A percentile compares a stretch with the other conserved stretches of the same genome.
phyloP scores from a whole-genome alignment of 148 eudicot species.

The Vaccinium macrocarpon region DNA sequence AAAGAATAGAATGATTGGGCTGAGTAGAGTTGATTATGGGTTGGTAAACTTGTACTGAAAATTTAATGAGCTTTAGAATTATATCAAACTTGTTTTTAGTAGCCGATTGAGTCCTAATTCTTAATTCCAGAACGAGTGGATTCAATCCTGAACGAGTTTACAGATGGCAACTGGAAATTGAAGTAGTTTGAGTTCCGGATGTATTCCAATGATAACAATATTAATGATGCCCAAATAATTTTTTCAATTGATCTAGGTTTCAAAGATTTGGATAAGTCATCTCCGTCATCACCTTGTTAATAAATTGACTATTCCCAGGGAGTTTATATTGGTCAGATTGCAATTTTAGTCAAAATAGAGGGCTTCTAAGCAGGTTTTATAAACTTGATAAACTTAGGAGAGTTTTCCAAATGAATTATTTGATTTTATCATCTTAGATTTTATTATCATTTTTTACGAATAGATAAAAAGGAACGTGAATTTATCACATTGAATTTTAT shows the following conservation, averaged over 20 bases:
- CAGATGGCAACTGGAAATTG: background rate
- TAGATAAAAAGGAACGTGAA: no score
- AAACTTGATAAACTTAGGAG: no score
- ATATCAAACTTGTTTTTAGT: background rate
- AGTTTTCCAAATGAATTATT: no score
- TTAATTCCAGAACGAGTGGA: no score
- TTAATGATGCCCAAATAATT: no score
- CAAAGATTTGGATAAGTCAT: background rate
- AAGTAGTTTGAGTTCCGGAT: background rate
- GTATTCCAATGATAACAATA: background rate
- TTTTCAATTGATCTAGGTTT: background rate
- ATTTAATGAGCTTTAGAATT: no score
- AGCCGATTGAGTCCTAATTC: background rate
- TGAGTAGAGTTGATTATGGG: no score
- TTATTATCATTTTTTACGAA: no score
- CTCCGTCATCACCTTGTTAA: background rate
- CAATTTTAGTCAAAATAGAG: background rate
- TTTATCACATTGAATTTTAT: no score
- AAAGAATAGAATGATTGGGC: background rate
- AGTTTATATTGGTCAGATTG: background rate
- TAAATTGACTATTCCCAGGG: background rate
- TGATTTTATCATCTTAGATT: no score
- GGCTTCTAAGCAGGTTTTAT: background rate
- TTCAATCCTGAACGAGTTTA: background rate
- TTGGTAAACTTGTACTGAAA: background rate